phyloP scores from a whole-genome alignment of 768 basidiomycete genomes.

The Russula virescens region DNA sequence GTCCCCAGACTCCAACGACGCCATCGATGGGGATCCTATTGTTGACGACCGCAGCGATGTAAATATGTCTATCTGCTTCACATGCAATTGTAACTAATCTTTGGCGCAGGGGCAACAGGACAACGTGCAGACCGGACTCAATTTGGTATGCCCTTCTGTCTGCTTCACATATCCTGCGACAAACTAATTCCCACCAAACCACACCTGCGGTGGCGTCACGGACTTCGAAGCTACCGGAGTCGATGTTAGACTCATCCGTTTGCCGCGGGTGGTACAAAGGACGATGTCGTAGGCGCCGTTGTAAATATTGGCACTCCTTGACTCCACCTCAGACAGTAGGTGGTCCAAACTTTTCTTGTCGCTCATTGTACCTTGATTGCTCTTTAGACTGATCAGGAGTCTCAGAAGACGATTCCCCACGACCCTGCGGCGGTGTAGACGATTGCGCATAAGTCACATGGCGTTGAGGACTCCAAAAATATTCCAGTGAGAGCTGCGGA shows the following conservation, averaged over 20 bases:
- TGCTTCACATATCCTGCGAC: not conserved
- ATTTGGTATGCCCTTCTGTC: not conserved
- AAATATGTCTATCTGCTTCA: not conserved
- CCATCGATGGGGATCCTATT: not conserved
- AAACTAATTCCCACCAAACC: not conserved
- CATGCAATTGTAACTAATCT: not conserved
- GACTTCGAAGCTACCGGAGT: not conserved
- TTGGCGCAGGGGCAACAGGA: not conserved
- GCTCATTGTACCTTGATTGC: not conserved
- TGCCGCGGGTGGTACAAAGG: not conserved
- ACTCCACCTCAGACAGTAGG: not conserved
- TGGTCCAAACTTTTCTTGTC: not conserved
- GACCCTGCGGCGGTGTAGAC: too few species aligned
- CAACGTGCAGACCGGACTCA: too few species aligned
- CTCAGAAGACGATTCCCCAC: too few species aligned
- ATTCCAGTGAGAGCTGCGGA: too few species aligned
- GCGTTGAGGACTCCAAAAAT: too few species aligned
- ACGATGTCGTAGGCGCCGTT: not conserved
- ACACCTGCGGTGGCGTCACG: not conserved
- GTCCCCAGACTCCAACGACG: not conserved
- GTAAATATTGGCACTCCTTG: not conserved
- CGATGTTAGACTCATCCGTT: not conserved
- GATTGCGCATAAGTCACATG: too few species aligned
- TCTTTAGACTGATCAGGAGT: not conserved
- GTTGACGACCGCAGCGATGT: not conserved